Percentiles rank a stretch among this genome's conserved stretches.
Evolutionary conservation across 192 early-diverging fungal genomes (phyloP).

Genomic region (Entophlyctis luteolus): DNA sequence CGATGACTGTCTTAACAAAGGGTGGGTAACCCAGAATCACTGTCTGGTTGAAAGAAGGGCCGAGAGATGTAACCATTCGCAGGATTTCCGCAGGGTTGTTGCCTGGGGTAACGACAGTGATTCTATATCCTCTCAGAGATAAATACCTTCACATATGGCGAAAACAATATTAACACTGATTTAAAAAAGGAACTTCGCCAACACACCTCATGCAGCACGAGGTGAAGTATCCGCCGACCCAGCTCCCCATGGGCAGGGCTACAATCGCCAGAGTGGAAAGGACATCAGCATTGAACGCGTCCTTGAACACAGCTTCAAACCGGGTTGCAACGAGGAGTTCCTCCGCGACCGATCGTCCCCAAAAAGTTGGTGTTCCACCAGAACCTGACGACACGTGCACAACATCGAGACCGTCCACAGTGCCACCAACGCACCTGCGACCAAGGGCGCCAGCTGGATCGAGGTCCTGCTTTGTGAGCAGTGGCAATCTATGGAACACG

Average conservation of each 20-base stretch:
- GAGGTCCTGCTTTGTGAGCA: not conserved
- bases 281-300: constrained; percentile 11
- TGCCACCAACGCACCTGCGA: not conserved
- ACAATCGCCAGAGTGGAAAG: constrained; percentile 14
- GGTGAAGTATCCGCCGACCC: constrained; percentile 32
- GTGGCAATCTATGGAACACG: no score
- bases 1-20: constrained; percentile 18
- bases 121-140: constrained; percentile 17
- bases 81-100: constrained; percentile 26
- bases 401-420: not conserved
- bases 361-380: constrained; percentile 20
- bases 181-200: not conserved
- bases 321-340: constrained; percentile 17
- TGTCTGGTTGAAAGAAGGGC: constrained; percentile 15
- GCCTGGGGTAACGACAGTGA: constrained; percentile 17
- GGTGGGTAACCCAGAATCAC: constrained; percentile 17
- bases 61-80: constrained; percentile 6
- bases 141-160: not conserved
- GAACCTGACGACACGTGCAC: constrained; percentile 27
- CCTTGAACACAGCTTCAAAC: constrained; percentile 23
- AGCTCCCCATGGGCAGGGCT: constrained; percentile 20
- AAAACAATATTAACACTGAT: not conserved
- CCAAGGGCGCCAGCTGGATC: not conserved
- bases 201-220: not conserved
- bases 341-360: not conserved